These are phyloP conservation scores for Saccharomyces pastorianus DNA, from an alignment of 1,139 yeast species.

Conservation along the genomic window DNA sequence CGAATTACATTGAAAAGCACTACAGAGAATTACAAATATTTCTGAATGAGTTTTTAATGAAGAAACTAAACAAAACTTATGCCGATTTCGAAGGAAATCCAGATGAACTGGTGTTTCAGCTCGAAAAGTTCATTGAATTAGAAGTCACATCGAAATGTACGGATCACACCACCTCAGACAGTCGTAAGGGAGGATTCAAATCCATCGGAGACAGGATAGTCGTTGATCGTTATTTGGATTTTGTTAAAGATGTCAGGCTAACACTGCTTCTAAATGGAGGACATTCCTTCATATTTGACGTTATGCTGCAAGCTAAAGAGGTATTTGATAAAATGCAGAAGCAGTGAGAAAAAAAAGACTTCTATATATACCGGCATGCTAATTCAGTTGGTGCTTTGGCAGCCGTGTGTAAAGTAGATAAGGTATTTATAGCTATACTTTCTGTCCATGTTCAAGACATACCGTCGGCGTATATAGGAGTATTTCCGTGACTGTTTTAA, in stretches of 20 bases:
- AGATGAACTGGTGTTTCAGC: conserved; percentile 26
- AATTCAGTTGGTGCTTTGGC: too few species aligned
- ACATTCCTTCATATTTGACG: conserved; percentile 39
- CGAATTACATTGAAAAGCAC: conserved; percentile 40
- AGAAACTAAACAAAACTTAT: conserved; percentile 26
- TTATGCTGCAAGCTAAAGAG: conserved; percentile 34
- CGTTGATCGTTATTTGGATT: conserved; percentile 33
- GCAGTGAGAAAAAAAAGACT: conserved; percentile 8
- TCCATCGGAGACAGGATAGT: conserved; percentile 17
- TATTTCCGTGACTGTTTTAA: too few species aligned
- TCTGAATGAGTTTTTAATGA: conserved; percentile 23
- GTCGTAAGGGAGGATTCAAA: conserved; percentile 9
- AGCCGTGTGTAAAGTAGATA: too few species aligned
- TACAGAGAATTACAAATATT: conserved; percentile 35
- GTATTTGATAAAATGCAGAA: conserved; percentile 34
- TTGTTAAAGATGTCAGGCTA: conserved; percentile 35
- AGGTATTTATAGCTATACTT: too few species aligned
- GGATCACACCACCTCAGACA: conserved; percentile 1
- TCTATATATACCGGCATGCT: too few species aligned
- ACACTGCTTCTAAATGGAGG: conserved; percentile 39
- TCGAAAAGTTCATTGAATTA: conserved; percentile 29
- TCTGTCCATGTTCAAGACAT: too few species aligned
- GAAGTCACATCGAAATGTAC: conserved; percentile 22
- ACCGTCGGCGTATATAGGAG: too few species aligned
- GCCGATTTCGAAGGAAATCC: conserved; percentile 31